A percentile compares a stretch with the other conserved stretches of the same genome.
Conservation (phyloP, 164 flowering plant genomes). For the Hamamelis virginiana region DNA sequence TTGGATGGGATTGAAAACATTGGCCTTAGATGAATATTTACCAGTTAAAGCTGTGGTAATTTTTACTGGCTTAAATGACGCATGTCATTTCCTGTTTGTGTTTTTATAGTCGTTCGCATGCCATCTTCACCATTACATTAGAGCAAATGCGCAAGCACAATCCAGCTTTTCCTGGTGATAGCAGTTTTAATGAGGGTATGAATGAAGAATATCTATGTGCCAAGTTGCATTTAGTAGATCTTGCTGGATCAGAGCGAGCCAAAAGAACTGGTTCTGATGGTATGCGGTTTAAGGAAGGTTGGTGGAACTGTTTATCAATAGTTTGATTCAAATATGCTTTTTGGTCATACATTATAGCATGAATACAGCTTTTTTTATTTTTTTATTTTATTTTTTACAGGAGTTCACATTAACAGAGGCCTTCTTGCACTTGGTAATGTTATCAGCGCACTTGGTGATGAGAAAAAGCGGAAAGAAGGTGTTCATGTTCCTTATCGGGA, state of each 20-base stretch:
- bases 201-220: slow-evolving; percentile 90
- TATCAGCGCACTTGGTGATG: slow-evolving; percentile 99
- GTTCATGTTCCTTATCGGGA: slow-evolving; percentile 97
- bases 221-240: slow-evolving; percentile 96
- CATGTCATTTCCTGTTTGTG: slow-evolving; percentile 15
- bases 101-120: slow-evolving; percentile 85
- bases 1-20: background rate
- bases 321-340: background rate
- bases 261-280: slow-evolving; percentile 99
- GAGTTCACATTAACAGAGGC: slow-evolving; percentile 96
- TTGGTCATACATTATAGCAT: background rate
- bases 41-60: background rate
- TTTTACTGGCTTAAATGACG: slow-evolving; percentile 6
- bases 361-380: too few species aligned
- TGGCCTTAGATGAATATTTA: background rate
- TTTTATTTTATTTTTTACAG: too few species aligned
- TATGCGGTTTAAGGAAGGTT: slow-evolving; percentile 96
- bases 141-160: slow-evolving; percentile 81
- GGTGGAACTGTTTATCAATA: slow-evolving; percentile 8
- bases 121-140: slow-evolving; percentile 96
- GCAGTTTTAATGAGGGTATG: slow-evolving; percentile 48
- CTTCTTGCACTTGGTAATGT: slow-evolving; percentile 99
- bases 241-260: slow-evolving; percentile 99
- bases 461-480: slow-evolving; percentile 94
- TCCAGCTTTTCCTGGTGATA: slow-evolving; percentile 36